Evolutionary conservation across 1,284 basidiomycete species (phyloP).

Genomic region (Ceratobasidium sp.): DNA sequence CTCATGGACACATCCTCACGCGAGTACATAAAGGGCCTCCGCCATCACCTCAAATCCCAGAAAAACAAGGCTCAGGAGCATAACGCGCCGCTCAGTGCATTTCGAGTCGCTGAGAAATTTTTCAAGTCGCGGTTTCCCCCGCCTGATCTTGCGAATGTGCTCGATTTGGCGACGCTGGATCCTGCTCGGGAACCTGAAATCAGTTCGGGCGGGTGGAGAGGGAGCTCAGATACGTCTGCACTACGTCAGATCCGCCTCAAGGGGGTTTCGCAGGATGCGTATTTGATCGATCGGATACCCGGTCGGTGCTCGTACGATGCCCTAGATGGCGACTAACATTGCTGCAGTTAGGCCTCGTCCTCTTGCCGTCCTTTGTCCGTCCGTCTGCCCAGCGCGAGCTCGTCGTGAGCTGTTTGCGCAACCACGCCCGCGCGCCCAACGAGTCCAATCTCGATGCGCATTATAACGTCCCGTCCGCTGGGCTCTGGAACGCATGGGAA

Average conservation of each 20-base stretch:
- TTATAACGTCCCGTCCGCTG: constrained; percentile 72
- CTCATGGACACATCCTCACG: constrained; percentile 46
- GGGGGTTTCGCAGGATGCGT: constrained; percentile 51
- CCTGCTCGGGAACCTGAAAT: constrained; percentile 50
- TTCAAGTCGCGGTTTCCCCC: constrained; percentile 78
- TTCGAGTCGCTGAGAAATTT: constrained; percentile 74
- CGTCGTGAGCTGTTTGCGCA: constrained; percentile 69
- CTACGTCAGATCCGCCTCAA: constrained; percentile 47
- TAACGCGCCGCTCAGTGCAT: constrained; percentile 67
- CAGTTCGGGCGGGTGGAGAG: constrained; percentile 57
- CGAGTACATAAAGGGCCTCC: constrained; percentile 69
- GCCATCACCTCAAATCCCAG: constrained; percentile 43
- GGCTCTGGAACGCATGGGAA: constrained; percentile 71
- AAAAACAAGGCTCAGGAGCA: constrained; percentile 61
- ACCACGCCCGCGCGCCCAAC: constrained; percentile 80
- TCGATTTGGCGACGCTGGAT: constrained; percentile 66
- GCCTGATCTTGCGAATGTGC: constrained; percentile 68
- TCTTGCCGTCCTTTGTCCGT: constrained; percentile 75
- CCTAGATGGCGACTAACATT: constrained; percentile 2
- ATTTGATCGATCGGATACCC: constrained; percentile 60
- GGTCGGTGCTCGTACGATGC: constrained; percentile 52
- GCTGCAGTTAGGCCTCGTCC: constrained; percentile 69
- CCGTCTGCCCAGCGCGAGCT: constrained; percentile 67
- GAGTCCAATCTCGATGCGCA: constrained; percentile 87
- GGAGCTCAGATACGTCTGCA: constrained; percentile 52